Percentiles rank a stretch among this genome's conserved stretches.
phyloP scores from a whole-genome alignment of 371 early-diverging fungal species.

The Mucor sp. region DNA sequence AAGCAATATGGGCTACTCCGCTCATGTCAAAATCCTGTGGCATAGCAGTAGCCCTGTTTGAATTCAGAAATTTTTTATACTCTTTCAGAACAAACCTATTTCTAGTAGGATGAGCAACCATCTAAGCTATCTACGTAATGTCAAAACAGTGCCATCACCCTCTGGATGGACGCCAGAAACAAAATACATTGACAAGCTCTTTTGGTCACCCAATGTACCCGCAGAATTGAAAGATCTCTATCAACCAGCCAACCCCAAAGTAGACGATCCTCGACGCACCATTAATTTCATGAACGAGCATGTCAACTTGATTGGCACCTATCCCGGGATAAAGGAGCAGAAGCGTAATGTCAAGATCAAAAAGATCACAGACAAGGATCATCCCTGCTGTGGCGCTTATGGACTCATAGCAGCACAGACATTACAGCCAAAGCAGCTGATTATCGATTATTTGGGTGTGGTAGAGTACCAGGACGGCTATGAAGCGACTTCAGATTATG shows the following conservation, averaged over 20 bases:
- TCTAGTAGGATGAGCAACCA: not conserved
- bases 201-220: constrained; percentile 47
- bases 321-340: constrained; percentile 39
- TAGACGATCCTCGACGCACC: constrained; percentile 21
- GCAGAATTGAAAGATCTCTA: constrained; percentile 28
- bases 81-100: not conserved
- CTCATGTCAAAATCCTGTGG: not conserved
- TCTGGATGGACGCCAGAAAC: constrained; percentile 52
- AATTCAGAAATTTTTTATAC: not conserved
- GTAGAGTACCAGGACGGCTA: constrained; percentile 45
- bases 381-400: constrained; percentile 55
- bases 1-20: not conserved
- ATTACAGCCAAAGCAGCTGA: constrained; percentile 45
- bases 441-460: constrained; percentile 53
- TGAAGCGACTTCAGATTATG: constrained; percentile 50
- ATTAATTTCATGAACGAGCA: constrained; percentile 41
- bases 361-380: constrained; percentile 40
- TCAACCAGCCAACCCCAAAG: constrained; percentile 32
- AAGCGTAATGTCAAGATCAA: constrained; percentile 47
- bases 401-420: constrained; percentile 53
- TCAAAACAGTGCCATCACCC: constrained; percentile 36
- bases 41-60: not conserved
- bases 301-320: constrained; percentile 44
- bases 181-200: constrained; percentile 47
- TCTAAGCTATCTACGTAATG: constrained; percentile 26